Conservation (phyloP, 2,329 filamentous ascomycete species). For the Aspergillus tamarii region DNA sequence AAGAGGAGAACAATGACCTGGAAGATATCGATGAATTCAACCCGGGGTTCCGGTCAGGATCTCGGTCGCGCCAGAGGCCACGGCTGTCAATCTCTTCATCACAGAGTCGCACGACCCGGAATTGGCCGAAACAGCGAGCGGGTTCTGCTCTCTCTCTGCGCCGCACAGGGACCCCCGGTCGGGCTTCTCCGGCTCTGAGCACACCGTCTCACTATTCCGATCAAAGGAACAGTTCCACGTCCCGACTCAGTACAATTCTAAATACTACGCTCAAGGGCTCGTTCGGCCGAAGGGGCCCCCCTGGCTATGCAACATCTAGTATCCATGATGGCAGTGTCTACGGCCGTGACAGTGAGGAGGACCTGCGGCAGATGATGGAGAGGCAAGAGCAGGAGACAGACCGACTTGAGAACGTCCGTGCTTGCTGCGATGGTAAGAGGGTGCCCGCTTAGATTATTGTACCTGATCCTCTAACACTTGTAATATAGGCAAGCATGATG, state of each 20-base stretch:
- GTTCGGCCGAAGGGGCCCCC: slow-evolving; percentile 50
- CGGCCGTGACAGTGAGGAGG: slow-evolving; percentile 75
- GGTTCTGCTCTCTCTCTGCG: slow-evolving; percentile 43
- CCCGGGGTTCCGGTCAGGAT: slow-evolving; percentile 60
- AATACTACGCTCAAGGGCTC: slow-evolving; percentile 53
- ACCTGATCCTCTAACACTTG: neutral
- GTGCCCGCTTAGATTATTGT: neutral
- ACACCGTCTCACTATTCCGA: slow-evolving; percentile 37
- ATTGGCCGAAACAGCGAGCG: slow-evolving; percentile 60
- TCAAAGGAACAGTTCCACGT: slow-evolving; percentile 47
- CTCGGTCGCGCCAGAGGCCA: slow-evolving; percentile 59
- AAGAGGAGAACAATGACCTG: slow-evolving; percentile 58
- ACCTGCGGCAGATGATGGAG: slow-evolving; percentile 78
- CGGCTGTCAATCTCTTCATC: slow-evolving; percentile 75
- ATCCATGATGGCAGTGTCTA: slow-evolving; percentile 44
- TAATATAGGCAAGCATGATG: slow-evolving; percentile 70
- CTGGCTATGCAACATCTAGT: slow-evolving; percentile 36
- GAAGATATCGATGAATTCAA: slow-evolving; percentile 80
- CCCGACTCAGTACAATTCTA: slow-evolving; percentile 53
- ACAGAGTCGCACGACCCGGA: slow-evolving; percentile 72
- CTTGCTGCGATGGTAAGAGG: slow-evolving; percentile 90
- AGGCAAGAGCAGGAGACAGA: slow-evolving; percentile 67
- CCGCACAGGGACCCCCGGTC: slow-evolving; percentile 40
- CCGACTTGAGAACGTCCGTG: slow-evolving; percentile 88
- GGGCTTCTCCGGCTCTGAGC: slow-evolving; percentile 40